phyloP scores from a whole-genome alignment of 495 filamentous ascomycete species.

The Aspergillus funiculosus region DNA sequence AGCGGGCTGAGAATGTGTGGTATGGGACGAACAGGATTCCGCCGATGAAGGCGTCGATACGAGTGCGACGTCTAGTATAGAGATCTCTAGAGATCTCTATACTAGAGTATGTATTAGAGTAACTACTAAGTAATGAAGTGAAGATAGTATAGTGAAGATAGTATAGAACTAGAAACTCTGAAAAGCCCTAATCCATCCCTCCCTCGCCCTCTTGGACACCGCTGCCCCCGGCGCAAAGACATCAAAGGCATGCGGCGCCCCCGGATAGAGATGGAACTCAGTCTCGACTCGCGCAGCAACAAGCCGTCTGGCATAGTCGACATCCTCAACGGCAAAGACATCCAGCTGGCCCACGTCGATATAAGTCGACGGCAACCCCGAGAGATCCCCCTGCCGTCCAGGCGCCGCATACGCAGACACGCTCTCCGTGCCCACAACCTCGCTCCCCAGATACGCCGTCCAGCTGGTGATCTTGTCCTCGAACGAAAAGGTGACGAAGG shows the following conservation, averaged over 20 bases:
- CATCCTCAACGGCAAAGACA: slow-evolving; percentile 22
- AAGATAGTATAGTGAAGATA: too few relatives aligned
- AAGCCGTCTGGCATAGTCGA: slow-evolving; percentile 22
- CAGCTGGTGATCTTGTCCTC: slow-evolving; percentile 27
- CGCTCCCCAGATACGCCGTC: slow-evolving; percentile 24
- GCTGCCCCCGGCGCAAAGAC: too few relatives aligned
- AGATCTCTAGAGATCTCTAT: neutral
- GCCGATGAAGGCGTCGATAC: neutral
- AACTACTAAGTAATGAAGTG: too few relatives aligned
- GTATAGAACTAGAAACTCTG: too few relatives aligned
- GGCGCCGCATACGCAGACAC: slow-evolving; percentile 24
- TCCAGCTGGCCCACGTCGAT: slow-evolving; percentile 25
- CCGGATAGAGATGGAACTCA: slow-evolving; percentile 29
- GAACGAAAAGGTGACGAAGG: slow-evolving; percentile 18
- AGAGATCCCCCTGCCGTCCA: slow-evolving; percentile 18
- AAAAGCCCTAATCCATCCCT: too few relatives aligned
- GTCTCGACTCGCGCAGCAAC: slow-evolving; percentile 17
- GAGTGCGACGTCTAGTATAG: neutral
- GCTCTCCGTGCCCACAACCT: slow-evolving; percentile 11
- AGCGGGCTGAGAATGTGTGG: neutral
- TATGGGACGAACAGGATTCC: neutral
- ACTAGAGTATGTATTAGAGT: too few relatives aligned
- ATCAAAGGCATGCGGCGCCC: slow-evolving; percentile 28
- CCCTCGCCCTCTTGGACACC: too few relatives aligned
- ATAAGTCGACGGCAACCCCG: slow-evolving; percentile 25